Base-by-base conservation (phyloP, 495 filamentous ascomycete genomes). In the Apiosordaria backusii region DNA sequence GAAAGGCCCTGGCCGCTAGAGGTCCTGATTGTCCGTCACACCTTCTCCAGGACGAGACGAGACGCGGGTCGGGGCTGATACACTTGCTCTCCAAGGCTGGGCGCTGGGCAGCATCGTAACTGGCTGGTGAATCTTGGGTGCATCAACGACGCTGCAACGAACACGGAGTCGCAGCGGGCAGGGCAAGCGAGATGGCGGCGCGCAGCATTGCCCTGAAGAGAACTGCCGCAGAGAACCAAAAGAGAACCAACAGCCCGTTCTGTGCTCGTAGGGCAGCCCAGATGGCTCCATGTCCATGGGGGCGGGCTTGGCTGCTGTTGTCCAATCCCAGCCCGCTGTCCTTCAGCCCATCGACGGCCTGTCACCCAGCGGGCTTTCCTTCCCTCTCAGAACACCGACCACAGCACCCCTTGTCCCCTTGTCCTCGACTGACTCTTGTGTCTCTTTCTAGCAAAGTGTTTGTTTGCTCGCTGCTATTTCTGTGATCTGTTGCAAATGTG, bases 401-500 rank as follows among this genome's bases (percentile, higher is more conserved):
- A 21, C 52, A 55, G 52, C 22, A 23, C 52, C 52, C 52, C 52
- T 55, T 21, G n/a, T 23, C 52, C 40, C 18, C 26, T 59, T 27
- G 24, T 24, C 4, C 18, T 25, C 25, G 9, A 23, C 25, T 59
- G 24, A 24, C 7, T 27, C 57, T 59, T 27, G 57, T 25, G 16
- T 25, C 16, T 59, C 21, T 24, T 25, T 21, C 26, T 22, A 24
- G 9, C 4, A 25, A n/a, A 25, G 57, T 24, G n/a, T 55, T 55
- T 61, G n/a, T 35, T 61, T 61, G 59, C 29, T 45, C n/a, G n/a
- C 58, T 29, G 59, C 19, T 62, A 23, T 52, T 29, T 21, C 10
- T n/a, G 18, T 29, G 29, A 21, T 62, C 50, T 40, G 25, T 22
- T 21, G 27, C 64, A 59, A 57, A 74, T 74, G 70, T 54, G 60